These are phyloP conservation scores for Acephala macrosclerotiorum DNA, from an alignment of 2,329 filamentous ascomycete species.

Conservation along the genomic window DNA sequence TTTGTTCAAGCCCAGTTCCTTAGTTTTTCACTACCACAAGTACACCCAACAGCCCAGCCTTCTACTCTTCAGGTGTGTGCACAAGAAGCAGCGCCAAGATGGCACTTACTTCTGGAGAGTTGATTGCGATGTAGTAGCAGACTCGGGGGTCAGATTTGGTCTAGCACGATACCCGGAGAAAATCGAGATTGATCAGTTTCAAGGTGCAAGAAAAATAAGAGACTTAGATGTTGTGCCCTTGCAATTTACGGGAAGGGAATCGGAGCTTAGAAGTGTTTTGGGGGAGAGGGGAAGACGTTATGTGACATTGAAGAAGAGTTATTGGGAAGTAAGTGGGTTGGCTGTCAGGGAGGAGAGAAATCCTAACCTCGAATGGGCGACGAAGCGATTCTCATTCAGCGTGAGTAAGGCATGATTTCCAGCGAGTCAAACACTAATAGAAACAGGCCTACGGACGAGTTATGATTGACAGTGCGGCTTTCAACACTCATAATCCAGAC, in stretches of 20 bases:
- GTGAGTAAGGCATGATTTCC: neutral
- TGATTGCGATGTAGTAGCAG: neutral
- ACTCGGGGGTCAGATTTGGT: neutral
- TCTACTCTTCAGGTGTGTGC: neutral
- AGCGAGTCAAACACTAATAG: neutral
- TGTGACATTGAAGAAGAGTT: neutral
- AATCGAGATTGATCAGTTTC: neutral
- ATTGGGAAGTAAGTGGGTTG: neutral
- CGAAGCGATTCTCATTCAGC: neutral
- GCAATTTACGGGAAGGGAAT: neutral
- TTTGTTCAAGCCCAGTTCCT: slow-evolving; percentile 1
- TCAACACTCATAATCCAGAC: neutral
- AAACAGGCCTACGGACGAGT: neutral
- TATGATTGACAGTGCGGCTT: neutral
- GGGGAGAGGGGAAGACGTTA: neutral
- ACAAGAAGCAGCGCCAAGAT: neutral
- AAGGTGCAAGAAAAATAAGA: neutral
- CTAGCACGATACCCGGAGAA: neutral
- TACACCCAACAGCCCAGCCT: neutral
- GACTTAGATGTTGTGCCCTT: neutral
- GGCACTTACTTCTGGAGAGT: neutral
- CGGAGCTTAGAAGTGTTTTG: neutral
- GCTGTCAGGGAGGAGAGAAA: neutral
- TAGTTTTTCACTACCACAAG: neutral
- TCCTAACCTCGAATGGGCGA: neutral